Percentiles rank a stretch among this genome's conserved stretches.
These are phyloP conservation scores for Parmales sp. DNA, from an alignment of 108 stramenopile species.

Conservation along the genomic window DNA sequence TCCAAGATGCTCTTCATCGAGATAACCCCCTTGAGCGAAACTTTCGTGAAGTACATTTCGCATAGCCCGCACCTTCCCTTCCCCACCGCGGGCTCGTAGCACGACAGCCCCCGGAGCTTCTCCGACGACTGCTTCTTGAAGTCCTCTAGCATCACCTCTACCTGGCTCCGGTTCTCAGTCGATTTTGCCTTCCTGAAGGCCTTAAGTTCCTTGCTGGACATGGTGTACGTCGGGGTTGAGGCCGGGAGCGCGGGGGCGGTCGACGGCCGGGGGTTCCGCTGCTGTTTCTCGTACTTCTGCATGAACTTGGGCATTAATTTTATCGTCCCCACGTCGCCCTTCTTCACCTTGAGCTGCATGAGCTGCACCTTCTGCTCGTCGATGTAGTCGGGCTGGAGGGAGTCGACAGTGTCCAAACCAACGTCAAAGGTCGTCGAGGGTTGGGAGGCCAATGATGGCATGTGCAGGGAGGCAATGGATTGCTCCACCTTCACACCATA, in stretches of 20 bases:
- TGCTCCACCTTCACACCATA: slow-evolving; percentile 5
- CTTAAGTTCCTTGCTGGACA: neutral
- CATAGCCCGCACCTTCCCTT: slow-evolving; percentile 3
- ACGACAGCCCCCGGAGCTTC: neutral
- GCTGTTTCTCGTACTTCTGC: neutral
- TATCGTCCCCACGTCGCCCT: neutral
- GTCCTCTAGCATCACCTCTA: neutral
- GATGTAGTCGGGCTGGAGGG: neutral
- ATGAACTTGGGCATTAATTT: neutral
- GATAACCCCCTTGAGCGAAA: slow-evolving; percentile 8
- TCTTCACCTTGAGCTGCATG: neutral
- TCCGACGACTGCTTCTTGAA: neutral
- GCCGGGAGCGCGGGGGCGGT: neutral
- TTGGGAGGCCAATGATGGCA: neutral
- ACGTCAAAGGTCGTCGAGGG: neutral
- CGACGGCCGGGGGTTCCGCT: neutral
- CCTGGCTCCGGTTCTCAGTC: too few relatives aligned
- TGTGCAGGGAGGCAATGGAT: neutral
- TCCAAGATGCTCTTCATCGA: slow-evolving; percentile 26
- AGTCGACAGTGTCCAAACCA: neutral
- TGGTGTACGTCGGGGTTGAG: neutral
- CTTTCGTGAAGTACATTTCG: neutral
- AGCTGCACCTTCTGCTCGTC: neutral
- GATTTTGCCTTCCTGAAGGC: too few relatives aligned
- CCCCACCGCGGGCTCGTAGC: neutral